phyloP scores from a whole-genome alignment of 768 basidiomycete species.

The Nidularia sp. region DNA sequence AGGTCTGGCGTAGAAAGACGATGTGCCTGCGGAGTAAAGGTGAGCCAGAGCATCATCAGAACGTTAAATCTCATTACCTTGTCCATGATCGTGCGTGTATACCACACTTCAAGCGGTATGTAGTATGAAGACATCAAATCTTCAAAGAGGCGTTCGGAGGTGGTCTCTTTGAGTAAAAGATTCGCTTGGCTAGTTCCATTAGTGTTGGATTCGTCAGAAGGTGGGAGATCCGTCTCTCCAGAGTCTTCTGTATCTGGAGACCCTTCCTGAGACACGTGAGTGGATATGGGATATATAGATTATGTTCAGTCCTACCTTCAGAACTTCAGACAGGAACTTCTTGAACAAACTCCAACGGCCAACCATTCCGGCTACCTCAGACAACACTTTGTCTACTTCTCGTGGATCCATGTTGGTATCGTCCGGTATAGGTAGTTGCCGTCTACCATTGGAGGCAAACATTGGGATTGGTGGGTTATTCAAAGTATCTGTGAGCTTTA shows the following conservation, averaged over 20 bases:
- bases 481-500: constrained; percentile 43
- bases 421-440: constrained; percentile 26
- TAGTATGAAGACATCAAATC: constrained; percentile 73
- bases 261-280: too few species aligned
- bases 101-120: constrained; percentile 90
- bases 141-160: constrained; percentile 58
- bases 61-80: constrained; percentile 48
- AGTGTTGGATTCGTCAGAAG: too few species aligned
- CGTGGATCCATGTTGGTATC: constrained; percentile 73
- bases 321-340: constrained; percentile 75
- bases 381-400: constrained; percentile 87
- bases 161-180: constrained; percentile 40
- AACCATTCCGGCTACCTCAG: constrained; percentile 86
- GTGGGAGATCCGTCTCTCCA: not conserved
- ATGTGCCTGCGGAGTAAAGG: constrained; percentile 60
- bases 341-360: constrained; percentile 90
- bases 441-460: constrained; percentile 23
- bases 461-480: constrained; percentile 34
- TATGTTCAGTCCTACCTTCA: constrained; percentile 43
- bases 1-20: constrained; percentile 74
- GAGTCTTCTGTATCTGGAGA: not conserved
- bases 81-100: constrained; percentile 78
- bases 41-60: too few species aligned
- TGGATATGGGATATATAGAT: too few species aligned
- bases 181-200: constrained; percentile 7